Base-by-base conservation (phyloP, 1,284 basidiomycete species). In the Sporisorium reilianum region DNA sequence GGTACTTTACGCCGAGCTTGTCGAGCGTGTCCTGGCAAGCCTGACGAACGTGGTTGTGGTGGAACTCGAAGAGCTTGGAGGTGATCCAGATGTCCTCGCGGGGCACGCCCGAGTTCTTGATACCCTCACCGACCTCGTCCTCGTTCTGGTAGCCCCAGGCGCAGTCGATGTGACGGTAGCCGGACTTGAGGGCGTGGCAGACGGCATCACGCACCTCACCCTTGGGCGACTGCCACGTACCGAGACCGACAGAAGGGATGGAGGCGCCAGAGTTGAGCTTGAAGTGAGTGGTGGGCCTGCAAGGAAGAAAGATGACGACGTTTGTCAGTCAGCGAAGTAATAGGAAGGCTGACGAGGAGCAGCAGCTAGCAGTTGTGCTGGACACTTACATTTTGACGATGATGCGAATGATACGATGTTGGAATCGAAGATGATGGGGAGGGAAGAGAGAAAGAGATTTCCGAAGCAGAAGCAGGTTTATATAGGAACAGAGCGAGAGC, bases 71-170 rank as follows among this genome's bases (percentile, higher is more conserved):
- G 45, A 94, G 87, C 86, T 95, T 94, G 64, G 90, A 91, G 7
- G 93, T 92, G 64, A 95, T 90, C 85, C 92, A 95, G 71, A 96
- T 88, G 68, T 95, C 91, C 45, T 89, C 88, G 71, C 94, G 89
- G 55, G 90, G 90, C 23, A 95, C 86, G 25, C 87, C 93, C 55
- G 90, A 91, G 46, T 88, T 88, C 41, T 87, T 86, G 84, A 96
- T 90, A 41, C 93, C 94, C 57, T 91, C 81, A 18, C 93, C 94
- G 25, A 93, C 93, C 85, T 94, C 92, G 81, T 90, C 92, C 86
- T 96, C 93, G 85, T 96, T 96, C 57, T 85, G 80, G 66, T 84
- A 80, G 38, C 70, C 70, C 70, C 70, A 74, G 36, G 72, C 72
- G 34, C 71, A 69, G 66, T 75, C 65, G 42, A 82, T 82, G 73